Conservation (phyloP, 78 protist species). For the Salpingoeca rosetta region DNA sequence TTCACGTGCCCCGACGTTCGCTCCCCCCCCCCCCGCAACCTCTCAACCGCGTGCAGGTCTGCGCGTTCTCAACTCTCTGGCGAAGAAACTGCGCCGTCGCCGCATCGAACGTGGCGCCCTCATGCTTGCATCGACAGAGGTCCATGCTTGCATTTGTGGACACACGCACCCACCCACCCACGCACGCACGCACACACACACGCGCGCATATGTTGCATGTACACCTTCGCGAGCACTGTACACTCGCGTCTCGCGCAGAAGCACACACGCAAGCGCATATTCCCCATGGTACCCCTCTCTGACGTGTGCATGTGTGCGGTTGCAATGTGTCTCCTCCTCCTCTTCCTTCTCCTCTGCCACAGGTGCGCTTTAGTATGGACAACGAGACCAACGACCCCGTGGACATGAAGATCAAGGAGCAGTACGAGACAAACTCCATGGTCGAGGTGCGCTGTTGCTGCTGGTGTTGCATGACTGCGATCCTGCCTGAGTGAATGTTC, state of each 20-base stretch:
- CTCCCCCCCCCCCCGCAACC: too few species aligned
- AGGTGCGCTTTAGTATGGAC: slow-evolving; percentile 19
- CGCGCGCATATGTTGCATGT: too few species aligned
- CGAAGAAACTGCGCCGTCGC: background rate
- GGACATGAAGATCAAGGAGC: slow-evolving; percentile 8
- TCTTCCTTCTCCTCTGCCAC: background rate
- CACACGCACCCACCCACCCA: too few species aligned
- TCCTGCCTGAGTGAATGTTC: too few species aligned
- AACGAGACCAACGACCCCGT: slow-evolving; percentile 36
- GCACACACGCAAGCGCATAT: background rate
- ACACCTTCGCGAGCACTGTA: too few species aligned
- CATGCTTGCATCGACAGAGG: slow-evolving; percentile 51
- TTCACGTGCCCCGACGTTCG: background rate
- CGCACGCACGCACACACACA: too few species aligned
- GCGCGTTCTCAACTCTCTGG: background rate
- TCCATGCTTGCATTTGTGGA: too few species aligned
- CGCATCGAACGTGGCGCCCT: slow-evolving; percentile 56
- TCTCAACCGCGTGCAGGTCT: too few species aligned
- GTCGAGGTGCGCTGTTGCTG: too few species aligned
- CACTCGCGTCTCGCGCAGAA: slow-evolving; percentile 21
- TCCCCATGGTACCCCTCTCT: too few species aligned
- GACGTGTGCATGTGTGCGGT: too few species aligned
- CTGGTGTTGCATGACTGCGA: too few species aligned
- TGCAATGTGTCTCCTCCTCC: background rate
- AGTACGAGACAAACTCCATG: slow-evolving; percentile 31